Percentiles rank a stretch among this genome's conserved stretches.
phyloP scores from a whole-genome alignment of 441 rosid species.

The Biscutella laevigata region DNA sequence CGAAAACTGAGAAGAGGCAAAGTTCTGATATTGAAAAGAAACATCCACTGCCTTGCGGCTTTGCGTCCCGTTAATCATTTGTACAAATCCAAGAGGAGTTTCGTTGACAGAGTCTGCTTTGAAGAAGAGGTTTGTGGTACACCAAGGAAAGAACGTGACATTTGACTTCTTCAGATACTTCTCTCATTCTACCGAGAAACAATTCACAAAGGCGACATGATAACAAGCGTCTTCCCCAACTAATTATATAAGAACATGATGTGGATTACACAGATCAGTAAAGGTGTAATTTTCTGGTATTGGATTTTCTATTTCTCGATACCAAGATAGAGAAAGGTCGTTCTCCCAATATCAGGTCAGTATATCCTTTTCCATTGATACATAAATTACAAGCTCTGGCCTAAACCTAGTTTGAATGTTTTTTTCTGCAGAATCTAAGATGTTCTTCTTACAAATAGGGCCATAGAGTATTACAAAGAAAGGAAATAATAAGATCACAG shows the following conservation, averaged over 20 bases:
- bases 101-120: constrained; percentile 6
- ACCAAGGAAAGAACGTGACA: constrained; percentile 17
- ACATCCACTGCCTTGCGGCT: constrained; percentile 12
- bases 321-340: constrained; percentile 6
- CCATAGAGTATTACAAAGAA: constrained; percentile 22
- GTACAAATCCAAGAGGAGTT: constrained; percentile 19
- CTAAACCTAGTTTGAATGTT: not conserved
- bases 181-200: constrained; percentile 7
- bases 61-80: constrained; percentile 9
- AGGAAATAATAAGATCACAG: constrained; percentile 6
- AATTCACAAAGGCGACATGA: constrained; percentile 3
- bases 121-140: constrained; percentile 16
- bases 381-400: not conserved
- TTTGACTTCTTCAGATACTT: constrained; percentile 11
- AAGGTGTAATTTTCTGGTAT: constrained; percentile 18
- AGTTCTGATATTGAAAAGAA: constrained; percentile 6
- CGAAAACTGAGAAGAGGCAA: constrained; percentile 20
- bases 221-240: not conserved
- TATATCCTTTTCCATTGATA: too few species aligned
- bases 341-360: constrained; percentile 23
- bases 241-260: constrained; percentile 10
- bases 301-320: constrained; percentile 13
- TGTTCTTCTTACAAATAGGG: constrained; percentile 3
- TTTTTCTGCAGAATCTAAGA: constrained; percentile 19
- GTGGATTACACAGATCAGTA: constrained; percentile 11